These are phyloP conservation scores for Gossypium stocksii DNA, from an alignment of 345 rosid species.

Conservation along the genomic window DNA sequence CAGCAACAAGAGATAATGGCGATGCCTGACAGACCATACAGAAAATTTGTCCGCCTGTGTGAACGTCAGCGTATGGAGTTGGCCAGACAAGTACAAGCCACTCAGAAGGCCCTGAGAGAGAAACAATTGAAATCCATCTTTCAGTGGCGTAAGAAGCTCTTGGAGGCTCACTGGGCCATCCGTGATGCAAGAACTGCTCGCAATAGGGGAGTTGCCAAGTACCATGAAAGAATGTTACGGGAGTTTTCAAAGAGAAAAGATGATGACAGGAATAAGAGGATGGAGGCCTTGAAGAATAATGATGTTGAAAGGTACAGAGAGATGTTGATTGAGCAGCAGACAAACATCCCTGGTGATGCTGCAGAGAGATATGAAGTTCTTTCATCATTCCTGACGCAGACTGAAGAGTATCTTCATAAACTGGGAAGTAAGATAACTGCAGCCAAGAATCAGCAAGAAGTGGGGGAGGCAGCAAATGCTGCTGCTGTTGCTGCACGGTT, in stretches of 20 bases:
- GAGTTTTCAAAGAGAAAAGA: constrained; percentile 95
- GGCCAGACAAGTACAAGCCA: constrained; percentile 80
- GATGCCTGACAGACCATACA: constrained; percentile 98
- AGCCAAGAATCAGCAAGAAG: constrained; percentile 96
- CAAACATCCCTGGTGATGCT: constrained; percentile 82
- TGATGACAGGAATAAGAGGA: constrained; percentile 91
- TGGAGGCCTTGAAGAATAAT: constrained; percentile 99
- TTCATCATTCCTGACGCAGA: constrained; percentile 91
- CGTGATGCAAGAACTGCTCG: constrained; percentile 99
- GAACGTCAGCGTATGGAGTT: constrained; percentile 95
- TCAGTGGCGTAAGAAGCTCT: constrained; percentile 99
- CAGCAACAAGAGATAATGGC: constrained; percentile 98
- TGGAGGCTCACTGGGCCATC: constrained; percentile 95
- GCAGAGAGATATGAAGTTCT: constrained; percentile 95
- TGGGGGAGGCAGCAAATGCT: constrained; percentile 95
- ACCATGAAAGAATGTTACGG: constrained; percentile 94
- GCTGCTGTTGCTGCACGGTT: constrained; percentile 89
- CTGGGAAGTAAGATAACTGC: constrained; percentile 91
- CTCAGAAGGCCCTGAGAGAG: constrained; percentile 81
- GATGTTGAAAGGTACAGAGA: constrained; percentile 99
- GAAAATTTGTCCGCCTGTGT: constrained; percentile 94
- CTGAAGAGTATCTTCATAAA: constrained; percentile 95
- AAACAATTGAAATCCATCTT: constrained; percentile 93
- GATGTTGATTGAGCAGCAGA: constrained; percentile 98
- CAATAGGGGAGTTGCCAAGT: constrained; percentile 97